Evolutionary conservation across 441 rosid species (phyloP), one percentile per base, ranked within the genome.

Genomic region (Hura crepitans): DNA sequence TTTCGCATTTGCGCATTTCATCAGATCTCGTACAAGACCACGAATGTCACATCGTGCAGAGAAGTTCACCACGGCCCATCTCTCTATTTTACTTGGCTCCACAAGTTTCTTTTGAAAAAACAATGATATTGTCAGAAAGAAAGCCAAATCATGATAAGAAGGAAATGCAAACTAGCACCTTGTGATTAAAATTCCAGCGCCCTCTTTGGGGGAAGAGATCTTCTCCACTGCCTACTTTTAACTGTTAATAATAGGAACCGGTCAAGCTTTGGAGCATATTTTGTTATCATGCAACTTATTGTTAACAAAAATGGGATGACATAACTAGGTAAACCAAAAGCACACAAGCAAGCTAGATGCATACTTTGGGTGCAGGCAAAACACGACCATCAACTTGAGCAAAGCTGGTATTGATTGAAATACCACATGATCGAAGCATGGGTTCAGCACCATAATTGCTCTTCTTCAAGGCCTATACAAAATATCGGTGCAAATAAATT

Each of bases 351-450:
- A 49, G 27, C 11, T n/a, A 51, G 35, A 58, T 2, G 27, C 13
- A 65, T 81, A 89, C 95, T 86, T 65, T 84, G 14, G 97, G 97
- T 37, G 96, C 86, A 22, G 74, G 77, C 30, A 91, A 80, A 42
- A 86, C 87, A 62, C 92, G 97, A 3, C 96, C 97, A 58, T 92
- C 94, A 49, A 92, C 91, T 72, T 85, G 84, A 31, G 89, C 81
- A 70, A 92, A 92, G 27, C 54, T 71, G 30, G 77, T 68, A 69
- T 76, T 81, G 65, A 92, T 88, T 0, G 89, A 79, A 45, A 92
- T 80, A 59, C 97, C 96, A 78, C 90, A 88, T 2, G 91, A 79
- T 5, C 74, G 85, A 15, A 92, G 71, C 85, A 88, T 78, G 3
- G 94, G 92, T 64, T 89, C 97, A 50, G 80, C 62, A 69, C 75